phyloP scores from a whole-genome alignment of 352 stramenopile species.

The Globisporangium takayamanum region DNA sequence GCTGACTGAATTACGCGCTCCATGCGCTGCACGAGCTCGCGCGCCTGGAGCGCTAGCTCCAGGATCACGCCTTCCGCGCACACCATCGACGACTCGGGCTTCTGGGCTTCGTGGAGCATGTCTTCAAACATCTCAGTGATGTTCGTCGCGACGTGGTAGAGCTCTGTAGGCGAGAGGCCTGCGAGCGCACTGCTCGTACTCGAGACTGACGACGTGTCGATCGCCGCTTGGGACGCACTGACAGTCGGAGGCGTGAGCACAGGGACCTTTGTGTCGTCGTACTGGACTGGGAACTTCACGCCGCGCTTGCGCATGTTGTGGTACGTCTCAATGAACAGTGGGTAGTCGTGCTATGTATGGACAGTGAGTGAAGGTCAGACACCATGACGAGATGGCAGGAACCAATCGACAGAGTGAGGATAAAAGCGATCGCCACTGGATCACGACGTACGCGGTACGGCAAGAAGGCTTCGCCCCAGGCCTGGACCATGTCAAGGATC shows the following conservation, averaged over 20 bases:
- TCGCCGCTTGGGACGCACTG: constrained; percentile 3
- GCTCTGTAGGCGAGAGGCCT: constrained; percentile 45
- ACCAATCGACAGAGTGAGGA: constrained; percentile 1
- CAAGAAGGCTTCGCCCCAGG: constrained; percentile 79
- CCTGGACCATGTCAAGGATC: constrained; percentile 70
- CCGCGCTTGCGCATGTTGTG: constrained; percentile 80
- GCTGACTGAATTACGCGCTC: constrained; percentile 57
- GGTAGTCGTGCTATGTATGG: constrained; percentile 42
- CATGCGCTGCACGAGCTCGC: constrained; percentile 57
- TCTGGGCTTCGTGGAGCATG: constrained; percentile 67
- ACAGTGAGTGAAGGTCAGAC: too few species aligned
- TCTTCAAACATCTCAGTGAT: constrained; percentile 80
- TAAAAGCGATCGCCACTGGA: too few species aligned
- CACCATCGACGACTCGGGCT: constrained; percentile 29
- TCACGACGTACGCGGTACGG: constrained; percentile 28
- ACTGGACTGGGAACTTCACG: constrained; percentile 69
- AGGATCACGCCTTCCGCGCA: constrained; percentile 49
- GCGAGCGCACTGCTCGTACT: constrained; percentile 38
- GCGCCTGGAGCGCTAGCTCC: constrained; percentile 54
- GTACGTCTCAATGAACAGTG: constrained; percentile 80
- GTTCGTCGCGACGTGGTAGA: constrained; percentile 60
- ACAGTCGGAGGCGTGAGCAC: constrained; percentile 34
- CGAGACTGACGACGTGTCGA: constrained; percentile 41
- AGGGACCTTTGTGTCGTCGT: constrained; percentile 61
- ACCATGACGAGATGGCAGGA: too few species aligned